Conservation (phyloP, 805 yeast genomes). For the Metschnikowia chrysomelidarum region DNA sequence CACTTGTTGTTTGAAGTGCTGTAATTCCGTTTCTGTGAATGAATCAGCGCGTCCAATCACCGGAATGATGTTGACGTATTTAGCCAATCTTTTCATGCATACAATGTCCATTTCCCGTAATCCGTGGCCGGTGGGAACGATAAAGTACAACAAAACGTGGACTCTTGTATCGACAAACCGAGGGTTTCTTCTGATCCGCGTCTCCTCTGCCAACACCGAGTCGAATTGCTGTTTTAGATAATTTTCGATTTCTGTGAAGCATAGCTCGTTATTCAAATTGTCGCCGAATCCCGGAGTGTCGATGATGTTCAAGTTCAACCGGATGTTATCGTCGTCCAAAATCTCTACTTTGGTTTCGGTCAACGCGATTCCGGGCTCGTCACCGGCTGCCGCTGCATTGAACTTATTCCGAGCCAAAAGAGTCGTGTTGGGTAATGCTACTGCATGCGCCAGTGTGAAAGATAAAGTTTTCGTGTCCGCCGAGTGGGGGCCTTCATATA, state of each 20-base stretch:
- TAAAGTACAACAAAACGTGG: constrained; percentile 74
- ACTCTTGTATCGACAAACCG: constrained; percentile 75
- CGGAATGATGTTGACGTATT: constrained; percentile 80
- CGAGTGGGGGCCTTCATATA: constrained; percentile 38
- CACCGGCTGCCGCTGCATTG: constrained; percentile 56
- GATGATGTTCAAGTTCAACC: constrained; percentile 55
- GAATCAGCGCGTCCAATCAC: constrained; percentile 80
- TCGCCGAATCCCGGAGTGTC: constrained; percentile 82
- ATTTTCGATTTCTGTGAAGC: constrained; percentile 62
- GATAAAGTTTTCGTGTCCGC: constrained; percentile 50
- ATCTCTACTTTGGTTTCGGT: constrained; percentile 65
- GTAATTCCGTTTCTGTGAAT: constrained; percentile 64
- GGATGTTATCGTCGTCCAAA: constrained; percentile 56
- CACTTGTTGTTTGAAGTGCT: constrained; percentile 57
- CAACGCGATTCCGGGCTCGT: constrained; percentile 75
- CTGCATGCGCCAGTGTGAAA: constrained; percentile 56
- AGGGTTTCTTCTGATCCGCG: constrained; percentile 83
- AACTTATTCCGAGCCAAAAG: constrained; percentile 56
- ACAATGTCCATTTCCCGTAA: constrained; percentile 71
- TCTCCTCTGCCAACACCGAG: constrained; percentile 78
- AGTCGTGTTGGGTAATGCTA: constrained; percentile 52
- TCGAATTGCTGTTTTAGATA: constrained; percentile 78
- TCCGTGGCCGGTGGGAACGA: constrained; percentile 79
- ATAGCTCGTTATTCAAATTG: constrained; percentile 64
- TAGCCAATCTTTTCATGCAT: constrained; percentile 65